Conservation (phyloP, 768 basidiomycete species). For the Rhodosporidiobolus sp. region DNA sequence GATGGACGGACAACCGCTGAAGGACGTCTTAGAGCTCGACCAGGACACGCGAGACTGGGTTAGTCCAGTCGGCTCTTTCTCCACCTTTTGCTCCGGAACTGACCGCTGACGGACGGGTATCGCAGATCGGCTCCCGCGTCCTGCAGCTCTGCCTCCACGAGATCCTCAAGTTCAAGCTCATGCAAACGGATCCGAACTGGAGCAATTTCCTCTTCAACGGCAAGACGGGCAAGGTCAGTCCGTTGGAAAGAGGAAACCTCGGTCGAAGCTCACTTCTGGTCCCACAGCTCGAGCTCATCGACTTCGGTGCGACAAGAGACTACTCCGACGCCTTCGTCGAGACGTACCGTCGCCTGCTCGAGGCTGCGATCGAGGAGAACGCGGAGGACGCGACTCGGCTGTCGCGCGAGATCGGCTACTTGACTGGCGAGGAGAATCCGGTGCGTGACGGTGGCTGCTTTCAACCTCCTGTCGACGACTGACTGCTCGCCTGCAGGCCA, state of each 20-base stretch:
- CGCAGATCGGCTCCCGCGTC: conserved; percentile 75
- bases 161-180: conserved; percentile 81
- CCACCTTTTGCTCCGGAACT: not conserved
- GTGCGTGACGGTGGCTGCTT: conserved; percentile 50
- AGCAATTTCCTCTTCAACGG: conserved; percentile 71
- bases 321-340: conserved; percentile 85
- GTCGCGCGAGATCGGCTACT: conserved; percentile 80
- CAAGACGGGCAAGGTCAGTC: conserved; percentile 12
- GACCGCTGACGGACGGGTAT: not conserved
- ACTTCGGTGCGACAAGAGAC: conserved; percentile 90
- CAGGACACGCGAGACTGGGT: conserved; percentile 73
- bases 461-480: not conserved
- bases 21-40: conserved; percentile 55
- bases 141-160: conserved; percentile 84
- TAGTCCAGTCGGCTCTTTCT: too few relatives aligned
- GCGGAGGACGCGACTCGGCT: conserved; percentile 63
- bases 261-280: too few relatives aligned
- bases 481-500: conserved; percentile 55
- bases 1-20: conserved; percentile 76
- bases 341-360: conserved; percentile 77
- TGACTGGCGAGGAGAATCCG: conserved; percentile 82
- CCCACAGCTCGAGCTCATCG: conserved; percentile 80
- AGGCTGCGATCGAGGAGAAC: conserved; percentile 70
- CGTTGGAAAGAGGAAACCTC: too few relatives aligned
- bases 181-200: conserved; percentile 99